phyloP scores from a whole-genome alignment of 441 rosid genomes.

The Breynia disticha region DNA sequence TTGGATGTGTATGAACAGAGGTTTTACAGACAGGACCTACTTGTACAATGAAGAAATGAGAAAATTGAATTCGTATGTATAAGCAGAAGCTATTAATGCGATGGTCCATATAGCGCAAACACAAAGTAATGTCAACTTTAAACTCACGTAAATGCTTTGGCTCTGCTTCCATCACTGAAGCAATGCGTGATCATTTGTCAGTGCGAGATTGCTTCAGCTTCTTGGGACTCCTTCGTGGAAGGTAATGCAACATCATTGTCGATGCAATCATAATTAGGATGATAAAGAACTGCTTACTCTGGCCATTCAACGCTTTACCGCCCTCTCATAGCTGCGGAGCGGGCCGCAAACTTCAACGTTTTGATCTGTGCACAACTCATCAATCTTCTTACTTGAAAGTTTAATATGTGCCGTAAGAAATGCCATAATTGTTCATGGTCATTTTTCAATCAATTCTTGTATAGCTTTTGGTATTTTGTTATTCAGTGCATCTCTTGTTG shows the following conservation, averaged over 20 bases:
- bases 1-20: conserved; percentile 5
- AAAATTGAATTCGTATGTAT: conserved; percentile 7
- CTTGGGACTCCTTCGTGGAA: background rate
- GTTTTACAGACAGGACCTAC: conserved; percentile 12
- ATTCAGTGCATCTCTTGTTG: no score
- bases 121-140: background rate
- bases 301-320: conserved; percentile 25
- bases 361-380: no score
- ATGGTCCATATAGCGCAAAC: conserved; percentile 1
- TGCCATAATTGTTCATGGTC: no score
- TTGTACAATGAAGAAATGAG: conserved; percentile 8
- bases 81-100: conserved; percentile 9
- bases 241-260: conserved; percentile 5
- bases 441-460: no score
- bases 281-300: background rate
- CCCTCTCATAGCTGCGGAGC: conserved; percentile 74
- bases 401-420: no score
- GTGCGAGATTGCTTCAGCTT: background rate
- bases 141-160: background rate
- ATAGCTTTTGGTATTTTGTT: no score
- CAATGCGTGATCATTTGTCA: no score
- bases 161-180: background rate
- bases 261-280: conserved; percentile 3
- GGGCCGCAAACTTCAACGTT: conserved; percentile 91
- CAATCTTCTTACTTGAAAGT: no score